phyloP scores from a whole-genome alignment of 176 grass and related monocot genomes.

The Raddia guianensis region DNA sequence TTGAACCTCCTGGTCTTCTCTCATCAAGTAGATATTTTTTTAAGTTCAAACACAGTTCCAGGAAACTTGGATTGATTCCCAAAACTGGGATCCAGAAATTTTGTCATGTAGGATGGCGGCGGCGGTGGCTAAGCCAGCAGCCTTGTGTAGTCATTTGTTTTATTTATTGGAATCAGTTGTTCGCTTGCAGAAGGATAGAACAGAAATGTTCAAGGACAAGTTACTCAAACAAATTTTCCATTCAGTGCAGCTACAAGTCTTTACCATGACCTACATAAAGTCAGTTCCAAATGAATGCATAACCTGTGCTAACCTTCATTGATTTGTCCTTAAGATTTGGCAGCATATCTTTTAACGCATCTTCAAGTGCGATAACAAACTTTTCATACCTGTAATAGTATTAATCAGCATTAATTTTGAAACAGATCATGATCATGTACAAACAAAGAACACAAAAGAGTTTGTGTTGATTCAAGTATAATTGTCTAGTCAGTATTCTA shows the following conservation, averaged over 20 bases:
- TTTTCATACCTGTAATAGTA: conserved; percentile 78
- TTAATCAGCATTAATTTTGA: conserved; percentile 11
- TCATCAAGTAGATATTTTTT: neutral
- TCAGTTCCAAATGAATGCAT: conserved; percentile 30
- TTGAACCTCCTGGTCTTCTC: conserved; percentile 9
- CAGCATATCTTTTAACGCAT: conserved; percentile 93
- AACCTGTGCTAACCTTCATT: conserved; percentile 73
- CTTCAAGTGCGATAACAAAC: conserved; percentile 90
- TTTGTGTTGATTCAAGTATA: neutral
- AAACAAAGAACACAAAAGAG: conserved; percentile 25
- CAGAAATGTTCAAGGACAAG: neutral
- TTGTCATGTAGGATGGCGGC: neutral
- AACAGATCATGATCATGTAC: neutral
- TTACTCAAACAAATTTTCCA: neutral
- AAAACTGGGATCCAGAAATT: conserved; percentile 14
- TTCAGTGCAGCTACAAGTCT: neutral
- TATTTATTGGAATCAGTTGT: no score
- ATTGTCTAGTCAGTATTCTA: neutral
- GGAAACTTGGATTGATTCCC: conserved; percentile 16
- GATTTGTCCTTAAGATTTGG: conserved; percentile 97
- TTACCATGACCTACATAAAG: neutral
- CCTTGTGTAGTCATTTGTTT: no score
- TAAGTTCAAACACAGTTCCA: conserved; percentile 13
- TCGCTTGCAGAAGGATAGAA: no score
- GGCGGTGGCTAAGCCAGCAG: no score